Evolutionary conservation across 2,329 filamentous ascomycete genomes (phyloP), one percentile per base, ranked within the genome.

Genomic region (Alternaria conjuncta): DNA sequence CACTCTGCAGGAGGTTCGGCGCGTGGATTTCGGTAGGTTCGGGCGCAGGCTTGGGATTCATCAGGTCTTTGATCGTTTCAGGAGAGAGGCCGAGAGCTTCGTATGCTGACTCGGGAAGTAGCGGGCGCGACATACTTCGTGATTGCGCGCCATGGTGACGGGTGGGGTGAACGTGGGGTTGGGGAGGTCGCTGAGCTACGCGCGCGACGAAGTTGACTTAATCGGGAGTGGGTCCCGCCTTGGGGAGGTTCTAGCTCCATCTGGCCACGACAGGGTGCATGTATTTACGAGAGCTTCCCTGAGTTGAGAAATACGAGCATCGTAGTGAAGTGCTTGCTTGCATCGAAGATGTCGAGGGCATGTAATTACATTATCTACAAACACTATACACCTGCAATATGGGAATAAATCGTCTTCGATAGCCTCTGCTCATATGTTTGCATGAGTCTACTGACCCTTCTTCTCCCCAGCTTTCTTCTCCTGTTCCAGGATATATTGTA

Each of bases 401-500:
- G 47, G n/a, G 32, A 58, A 26, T 13, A 50, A 32, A 10, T 11
- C n/a, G n/a, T 46, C 41, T 58, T 13, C 12, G 18, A 12, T 6
- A 44, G 41, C 21, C 21, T 53, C 11, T 20, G 25, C 47, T 26
- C 47, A 11, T 13, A 28, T 9, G 20, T 36, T 15, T 11, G 30
- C 3, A 21, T 15, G 13, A 18, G 13, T 32, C 32, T 63, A 79
- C 66, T 79, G 77, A 9, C 68, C 73, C 70, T 79, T 79, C 74
- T 79, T 79, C 65, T 78, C 65, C 8, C 57, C 64, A 54, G 69
- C 74, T 56, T 75, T 74, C 67, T 73, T 60, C 43, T 76, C 70
- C 62, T 78, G 65, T 53, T 76, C 75, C 45, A 80, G 32, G 10
- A 82, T 79, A 67, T 84, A 80, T 58, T 74, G 71, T 46, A 84